Base-by-base conservation (phyloP, 2,329 filamentous ascomycete genomes). In the Cladosporium sp. region DNA sequence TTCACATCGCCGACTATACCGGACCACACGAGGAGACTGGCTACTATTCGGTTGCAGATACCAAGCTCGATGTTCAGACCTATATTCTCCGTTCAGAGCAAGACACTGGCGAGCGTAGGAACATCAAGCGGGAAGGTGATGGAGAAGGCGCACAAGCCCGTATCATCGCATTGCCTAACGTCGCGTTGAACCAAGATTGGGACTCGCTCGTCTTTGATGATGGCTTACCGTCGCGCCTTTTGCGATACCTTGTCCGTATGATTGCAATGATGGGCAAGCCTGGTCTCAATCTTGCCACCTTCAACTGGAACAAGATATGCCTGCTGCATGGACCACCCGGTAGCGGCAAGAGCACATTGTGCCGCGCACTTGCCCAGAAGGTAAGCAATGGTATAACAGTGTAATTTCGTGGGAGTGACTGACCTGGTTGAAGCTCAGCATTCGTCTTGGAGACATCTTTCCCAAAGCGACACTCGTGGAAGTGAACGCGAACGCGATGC, bases 321-420 rank as follows among this genome's bases (percentile, higher is more conserved):
- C 71, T 82, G 7, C 72, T 82, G 7, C 74, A 81, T 63, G 81
- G 81, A 0, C 78, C 80, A 8, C 78, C 80, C 2, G 81, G 81
- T 1, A 77, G 74, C 21, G 80, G 80, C 2, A 82, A 81, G 69
- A 80, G 78, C 23, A 79, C 77, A 1, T 72, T 82, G 2, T 81
- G 79, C 64, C 78, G 80, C 28, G 81, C 78, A 2, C 72, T 84
- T 77, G 76, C 87, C 78, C 82, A 84, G 65, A 83, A 82, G 69
- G 74, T 84, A 2, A 77, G 79, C 21, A 7, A 52, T 14, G 12
- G 11, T 23, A 7, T 16, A 18, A 26, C 2, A 29, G 12, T 12
- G 10, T 8, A 21, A 4, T 12, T 21, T 1, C 8, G n/a, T 23
- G 10, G 2, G 40, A 28, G 49, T 26, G 49, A 52, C 49, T 52